Conservation (phyloP, 495 filamentous ascomycete genomes). For the Jackrogersella minutella region DNA sequence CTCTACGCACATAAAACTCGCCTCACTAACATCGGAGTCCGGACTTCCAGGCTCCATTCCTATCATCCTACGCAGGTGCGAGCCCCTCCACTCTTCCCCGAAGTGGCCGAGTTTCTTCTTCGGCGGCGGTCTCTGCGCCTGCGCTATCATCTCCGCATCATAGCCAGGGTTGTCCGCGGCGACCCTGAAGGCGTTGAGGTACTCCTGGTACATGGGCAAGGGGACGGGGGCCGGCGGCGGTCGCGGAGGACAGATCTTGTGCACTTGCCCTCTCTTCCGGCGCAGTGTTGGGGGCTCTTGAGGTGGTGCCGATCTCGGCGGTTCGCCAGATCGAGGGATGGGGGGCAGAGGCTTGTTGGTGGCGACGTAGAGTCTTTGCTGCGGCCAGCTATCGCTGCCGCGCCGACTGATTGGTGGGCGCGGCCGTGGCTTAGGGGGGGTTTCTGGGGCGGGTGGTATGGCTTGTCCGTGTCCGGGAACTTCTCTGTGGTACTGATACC, state of each 20-base stretch:
- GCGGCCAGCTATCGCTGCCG: neutral
- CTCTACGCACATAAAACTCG: conserved; percentile 23
- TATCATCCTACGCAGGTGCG: neutral
- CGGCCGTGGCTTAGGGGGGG: neutral
- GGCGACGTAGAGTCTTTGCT: neutral
- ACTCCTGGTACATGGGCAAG: conserved; percentile 21
- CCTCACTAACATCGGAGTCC: conserved; percentile 8
- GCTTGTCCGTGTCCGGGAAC: neutral
- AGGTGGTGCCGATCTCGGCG: neutral
- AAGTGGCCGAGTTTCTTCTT: neutral
- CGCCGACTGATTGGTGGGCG: neutral
- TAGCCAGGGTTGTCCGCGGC: neutral
- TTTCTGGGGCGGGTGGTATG: neutral
- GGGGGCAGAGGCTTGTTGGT: neutral
- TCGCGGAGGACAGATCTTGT: neutral
- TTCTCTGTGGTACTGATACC: neutral
- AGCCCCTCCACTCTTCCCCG: neutral
- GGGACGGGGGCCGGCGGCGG: neutral
- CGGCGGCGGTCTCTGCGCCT: neutral
- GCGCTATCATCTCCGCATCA: neutral
- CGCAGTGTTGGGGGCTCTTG: conserved; percentile 7
- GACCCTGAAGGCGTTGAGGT: conserved; percentile 21
- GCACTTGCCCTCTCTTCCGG: conserved; percentile 11
- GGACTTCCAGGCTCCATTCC: neutral
- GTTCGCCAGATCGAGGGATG: neutral